phyloP scores from a whole-genome alignment of 208 protist species.

The Wallacemonas rigidus region DNA sequence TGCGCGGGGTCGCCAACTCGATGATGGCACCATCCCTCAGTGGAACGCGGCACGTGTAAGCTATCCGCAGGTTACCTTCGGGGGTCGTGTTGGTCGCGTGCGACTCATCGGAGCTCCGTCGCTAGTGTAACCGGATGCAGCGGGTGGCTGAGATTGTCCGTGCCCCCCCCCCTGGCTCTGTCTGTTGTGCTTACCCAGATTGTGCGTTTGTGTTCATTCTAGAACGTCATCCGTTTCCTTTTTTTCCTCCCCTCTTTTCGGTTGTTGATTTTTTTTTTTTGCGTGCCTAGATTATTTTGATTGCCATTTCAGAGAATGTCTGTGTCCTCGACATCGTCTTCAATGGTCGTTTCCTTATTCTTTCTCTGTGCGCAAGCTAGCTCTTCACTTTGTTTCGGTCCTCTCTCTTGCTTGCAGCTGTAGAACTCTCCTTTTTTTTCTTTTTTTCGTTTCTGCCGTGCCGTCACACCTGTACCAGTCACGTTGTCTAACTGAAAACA shows the following conservation, averaged over 20 bases:
- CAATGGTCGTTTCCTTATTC: not conserved
- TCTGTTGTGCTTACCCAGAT: slow-evolving; percentile 21
- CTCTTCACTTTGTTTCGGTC: too few species aligned
- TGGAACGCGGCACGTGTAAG: slow-evolving; percentile 69
- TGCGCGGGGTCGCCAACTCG: slow-evolving; percentile 55
- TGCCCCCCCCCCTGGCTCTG: too few species aligned
- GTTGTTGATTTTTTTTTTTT: slow-evolving; percentile 18
- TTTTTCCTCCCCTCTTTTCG: slow-evolving; percentile 8
- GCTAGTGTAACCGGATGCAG: slow-evolving; percentile 19
- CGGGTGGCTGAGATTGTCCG: not conserved
- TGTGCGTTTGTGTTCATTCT: slow-evolving; percentile 9
- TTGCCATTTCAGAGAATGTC: not conserved
- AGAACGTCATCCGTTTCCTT: slow-evolving; percentile 11
- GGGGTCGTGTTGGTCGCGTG: slow-evolving; percentile 71
- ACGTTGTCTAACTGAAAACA: too few species aligned
- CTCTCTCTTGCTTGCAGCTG: too few species aligned
- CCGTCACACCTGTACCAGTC: too few species aligned
- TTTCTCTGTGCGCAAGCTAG: too few species aligned
- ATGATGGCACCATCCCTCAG: slow-evolving; percentile 78
- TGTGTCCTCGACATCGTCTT: not conserved
- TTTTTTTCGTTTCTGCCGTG: not conserved
- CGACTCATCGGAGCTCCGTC: slow-evolving; percentile 59
- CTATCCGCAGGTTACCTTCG: slow-evolving; percentile 88
- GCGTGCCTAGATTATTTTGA: not conserved
- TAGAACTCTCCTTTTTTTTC: not conserved